Conservation (phyloP, 371 early-diverging fungal species). For the Mortierella sp. region DNA sequence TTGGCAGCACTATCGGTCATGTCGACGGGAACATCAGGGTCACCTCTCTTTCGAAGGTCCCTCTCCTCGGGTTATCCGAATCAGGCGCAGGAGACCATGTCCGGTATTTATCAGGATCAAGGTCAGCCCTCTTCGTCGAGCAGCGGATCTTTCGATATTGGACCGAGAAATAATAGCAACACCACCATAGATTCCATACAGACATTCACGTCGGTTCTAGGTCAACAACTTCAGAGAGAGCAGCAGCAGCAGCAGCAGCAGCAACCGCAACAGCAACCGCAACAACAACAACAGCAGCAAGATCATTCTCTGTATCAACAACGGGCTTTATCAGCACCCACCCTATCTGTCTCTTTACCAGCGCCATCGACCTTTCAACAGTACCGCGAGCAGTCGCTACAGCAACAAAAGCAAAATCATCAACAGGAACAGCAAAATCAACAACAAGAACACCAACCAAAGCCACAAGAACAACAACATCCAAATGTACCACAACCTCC, state of each 20-base stretch:
- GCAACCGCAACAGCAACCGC: conserved; percentile 11
- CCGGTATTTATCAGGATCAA: conserved; percentile 29
- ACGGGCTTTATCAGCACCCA: background rate
- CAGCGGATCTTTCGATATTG: too few relatives aligned
- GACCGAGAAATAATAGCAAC: background rate
- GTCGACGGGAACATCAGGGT: background rate
- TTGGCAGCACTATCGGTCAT: conserved; percentile 43
- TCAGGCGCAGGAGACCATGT: conserved; percentile 16
- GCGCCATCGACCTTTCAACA: background rate
- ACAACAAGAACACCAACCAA: background rate
- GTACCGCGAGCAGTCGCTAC: background rate
- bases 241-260: conserved; percentile 21
- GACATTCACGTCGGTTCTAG: conserved; percentile 22
- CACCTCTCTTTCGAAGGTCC: background rate
- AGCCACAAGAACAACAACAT: background rate
- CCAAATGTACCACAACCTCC: background rate
- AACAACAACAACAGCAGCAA: conserved; percentile 15
- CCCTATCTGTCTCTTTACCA: too few relatives aligned
- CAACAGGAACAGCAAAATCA: background rate
- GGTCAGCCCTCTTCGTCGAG: background rate
- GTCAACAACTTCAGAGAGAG: conserved; percentile 36
- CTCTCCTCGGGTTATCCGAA: conserved; percentile 1
- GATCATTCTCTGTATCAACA: background rate
- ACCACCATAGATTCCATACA: conserved; percentile 1
- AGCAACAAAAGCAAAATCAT: background rate